These are phyloP conservation scores for Phytophthora sojae DNA, from an alignment of 352 stramenopile species.

Conservation along the genomic window DNA sequence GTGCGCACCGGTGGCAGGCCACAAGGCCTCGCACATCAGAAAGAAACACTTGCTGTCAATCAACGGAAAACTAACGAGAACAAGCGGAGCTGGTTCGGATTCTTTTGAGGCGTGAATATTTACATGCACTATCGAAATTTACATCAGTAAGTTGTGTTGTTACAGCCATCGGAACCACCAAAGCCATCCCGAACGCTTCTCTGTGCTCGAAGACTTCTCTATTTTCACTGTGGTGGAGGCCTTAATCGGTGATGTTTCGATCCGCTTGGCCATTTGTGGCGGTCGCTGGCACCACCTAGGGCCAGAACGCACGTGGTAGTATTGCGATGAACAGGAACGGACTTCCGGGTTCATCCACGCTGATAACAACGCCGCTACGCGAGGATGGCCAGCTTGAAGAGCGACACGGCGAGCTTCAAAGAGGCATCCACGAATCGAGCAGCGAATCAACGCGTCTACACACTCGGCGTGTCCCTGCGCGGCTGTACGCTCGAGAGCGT, in stretches of 20 bases:
- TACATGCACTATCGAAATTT: slow-evolving; percentile 12
- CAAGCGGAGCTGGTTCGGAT: slow-evolving; percentile 11
- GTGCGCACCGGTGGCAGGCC: slow-evolving; percentile 12
- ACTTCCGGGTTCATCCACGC: slow-evolving; percentile 44
- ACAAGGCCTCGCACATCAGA: slow-evolving; percentile 18
- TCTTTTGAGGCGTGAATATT: slow-evolving; percentile 18
- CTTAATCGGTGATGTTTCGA: neutral
- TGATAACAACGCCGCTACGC: slow-evolving; percentile 33
- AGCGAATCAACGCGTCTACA: slow-evolving; percentile 42
- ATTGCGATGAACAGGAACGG: slow-evolving; percentile 27
- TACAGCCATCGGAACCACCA: slow-evolving; percentile 39
- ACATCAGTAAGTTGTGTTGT: neutral
- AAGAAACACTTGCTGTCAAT: neutral
- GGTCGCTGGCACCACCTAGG: slow-evolving; percentile 40
- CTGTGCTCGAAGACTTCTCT: slow-evolving; percentile 16
- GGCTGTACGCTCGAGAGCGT: slow-evolving; percentile 37
- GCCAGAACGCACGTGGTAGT: slow-evolving; percentile 24
- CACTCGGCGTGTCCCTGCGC: slow-evolving; percentile 34
- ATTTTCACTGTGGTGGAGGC: neutral
- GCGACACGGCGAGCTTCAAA: slow-evolving; percentile 43
- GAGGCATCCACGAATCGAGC: slow-evolving; percentile 41
- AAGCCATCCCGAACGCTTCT: slow-evolving; percentile 26
- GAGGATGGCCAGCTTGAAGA: slow-evolving; percentile 36
- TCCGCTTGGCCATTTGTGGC: slow-evolving; percentile 4
- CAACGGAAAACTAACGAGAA: slow-evolving; percentile 1